Evolutionary conservation across 441 rosid species (phyloP), one percentile per base, ranked within the genome.

Genomic region (Dalechampia spathulata): DNA sequence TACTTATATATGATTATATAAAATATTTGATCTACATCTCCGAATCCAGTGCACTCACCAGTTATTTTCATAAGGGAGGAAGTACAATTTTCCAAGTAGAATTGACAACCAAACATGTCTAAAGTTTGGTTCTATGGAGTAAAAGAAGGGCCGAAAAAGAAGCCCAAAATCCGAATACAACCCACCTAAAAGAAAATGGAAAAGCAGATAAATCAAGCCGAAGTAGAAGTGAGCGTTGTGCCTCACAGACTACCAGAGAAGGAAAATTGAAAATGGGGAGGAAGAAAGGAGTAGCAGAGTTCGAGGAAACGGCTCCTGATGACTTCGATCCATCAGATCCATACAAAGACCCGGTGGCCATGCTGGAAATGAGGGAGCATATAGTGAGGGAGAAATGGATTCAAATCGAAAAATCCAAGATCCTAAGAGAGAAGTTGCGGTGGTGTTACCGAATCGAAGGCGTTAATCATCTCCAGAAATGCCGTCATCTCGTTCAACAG

Each of bases 361-460:
- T 86, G 88, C 69, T 89, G 36, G 99, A 92, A 70, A 92, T 89
- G 96, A 83, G 97, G 65, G 99, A 93, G 83, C 90, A 93, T 72
- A 39, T 85, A 36, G 92, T 83, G 9, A 71, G 99, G 36, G 99
- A 93, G 85, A 93, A 93, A 66, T 93, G 99, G 99, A 89, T 93
- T 72, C 82, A 85, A 50, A 93, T 93, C 57, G 96, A 89, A 83
- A 93, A 89, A 79, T 90, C 99, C 25, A 93, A 89, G 85, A 93
- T 93, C 76, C 39, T 92, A 56, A 76, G 99, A 15, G 96, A 92
- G 74, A 85, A 73, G 77, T 76, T 89, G 59, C 72, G 58, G 50
- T 92, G 99, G 99, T 92, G 99, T 72, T 92, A 92, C 67, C 95
- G 99, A 62, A 65, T 92, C 73, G 99, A 92, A 73, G 99, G 99